phyloP scores from a whole-genome alignment of 2,329 filamentous ascomycete genomes.

The Chrysoporthe austroafricana region DNA sequence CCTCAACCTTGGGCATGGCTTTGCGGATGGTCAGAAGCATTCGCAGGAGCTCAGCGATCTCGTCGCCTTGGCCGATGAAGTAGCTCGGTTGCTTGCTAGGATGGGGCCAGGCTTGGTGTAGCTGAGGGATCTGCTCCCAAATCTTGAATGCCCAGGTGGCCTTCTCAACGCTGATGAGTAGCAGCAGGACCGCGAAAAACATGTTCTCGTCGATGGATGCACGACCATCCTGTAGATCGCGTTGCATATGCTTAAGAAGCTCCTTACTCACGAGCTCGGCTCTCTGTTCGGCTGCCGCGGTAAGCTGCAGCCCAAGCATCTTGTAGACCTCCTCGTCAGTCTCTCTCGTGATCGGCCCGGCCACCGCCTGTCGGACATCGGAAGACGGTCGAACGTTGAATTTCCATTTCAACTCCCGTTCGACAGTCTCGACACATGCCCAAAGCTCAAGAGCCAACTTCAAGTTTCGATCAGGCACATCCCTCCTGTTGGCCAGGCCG shows the following conservation, averaged over 20 bases:
- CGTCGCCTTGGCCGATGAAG: slow-evolving; percentile 63
- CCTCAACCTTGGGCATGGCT: slow-evolving; percentile 57
- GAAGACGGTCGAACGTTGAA: slow-evolving; percentile 54
- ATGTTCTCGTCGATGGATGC: slow-evolving; percentile 62
- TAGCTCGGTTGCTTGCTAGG: slow-evolving; percentile 56
- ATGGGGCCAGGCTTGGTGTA: slow-evolving; percentile 64
- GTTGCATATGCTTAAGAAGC: slow-evolving; percentile 64
- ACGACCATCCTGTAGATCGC: slow-evolving; percentile 64
- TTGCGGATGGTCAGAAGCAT: slow-evolving; percentile 66
- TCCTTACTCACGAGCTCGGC: slow-evolving; percentile 62
- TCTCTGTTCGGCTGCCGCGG: slow-evolving; percentile 66
- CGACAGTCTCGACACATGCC: slow-evolving; percentile 67
- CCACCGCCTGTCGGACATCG: slow-evolving; percentile 41
- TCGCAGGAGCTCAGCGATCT: slow-evolving; percentile 60
- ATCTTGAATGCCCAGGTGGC: slow-evolving; percentile 71
- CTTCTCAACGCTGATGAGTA: slow-evolving; percentile 69
- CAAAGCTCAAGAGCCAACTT: slow-evolving; percentile 65
- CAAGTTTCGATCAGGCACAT: slow-evolving; percentile 57
- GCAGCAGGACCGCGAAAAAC: slow-evolving; percentile 64
- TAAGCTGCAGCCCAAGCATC: slow-evolving; percentile 66
- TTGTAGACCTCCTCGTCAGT: slow-evolving; percentile 61
- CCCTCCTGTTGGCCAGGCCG: slow-evolving; percentile 44
- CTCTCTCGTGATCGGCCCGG: slow-evolving; percentile 55
- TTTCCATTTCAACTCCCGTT: slow-evolving; percentile 65
- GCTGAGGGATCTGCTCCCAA: slow-evolving; percentile 60